phyloP scores from a whole-genome alignment of 2,329 filamentous ascomycete genomes.

The Hypoxylon sp. region DNA sequence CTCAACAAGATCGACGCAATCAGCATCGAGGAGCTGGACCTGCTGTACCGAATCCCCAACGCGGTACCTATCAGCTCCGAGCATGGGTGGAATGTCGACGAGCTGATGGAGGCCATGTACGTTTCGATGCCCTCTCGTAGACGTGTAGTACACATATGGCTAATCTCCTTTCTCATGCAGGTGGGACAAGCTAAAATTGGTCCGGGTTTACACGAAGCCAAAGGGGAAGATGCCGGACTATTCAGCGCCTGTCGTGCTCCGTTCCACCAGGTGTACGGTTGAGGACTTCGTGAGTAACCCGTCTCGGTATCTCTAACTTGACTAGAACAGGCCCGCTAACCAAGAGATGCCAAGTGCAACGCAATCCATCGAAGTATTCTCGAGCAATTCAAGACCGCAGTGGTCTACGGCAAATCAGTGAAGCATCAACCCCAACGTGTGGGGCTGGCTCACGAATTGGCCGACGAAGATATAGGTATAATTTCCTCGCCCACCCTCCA shows the following conservation, averaged over 20 bases:
- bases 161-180: conserved; percentile 51
- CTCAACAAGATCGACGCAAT: conserved; percentile 99
- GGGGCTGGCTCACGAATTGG: conserved; percentile 88
- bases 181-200: conserved; percentile 94
- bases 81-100: conserved; percentile 97
- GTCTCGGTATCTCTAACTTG: conserved; percentile 36
- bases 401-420: conserved; percentile 97
- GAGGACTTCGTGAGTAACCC: conserved; percentile 89
- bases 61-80: conserved; percentile 97
- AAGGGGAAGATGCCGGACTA: conserved; percentile 97
- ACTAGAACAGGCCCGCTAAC: conserved; percentile 50
- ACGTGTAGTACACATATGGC: conserved; percentile 31
- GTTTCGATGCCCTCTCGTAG: conserved; percentile 43
- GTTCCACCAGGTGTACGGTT: conserved; percentile 83
- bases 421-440: conserved; percentile 99
- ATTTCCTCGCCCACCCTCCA: conserved; percentile 36
- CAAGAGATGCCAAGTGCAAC: conserved; percentile 77
- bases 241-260: conserved; percentile 87
- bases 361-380: conserved; percentile 95
- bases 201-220: conserved; percentile 96
- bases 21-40: conserved; percentile 95
- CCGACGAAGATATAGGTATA: conserved; percentile 95
- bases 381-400: conserved; percentile 93
- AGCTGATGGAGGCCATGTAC: conserved; percentile 92
- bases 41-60: conserved; percentile 96